Base-by-base conservation (phyloP, 345 rosid genomes). In the Salix arbutifolia region DNA sequence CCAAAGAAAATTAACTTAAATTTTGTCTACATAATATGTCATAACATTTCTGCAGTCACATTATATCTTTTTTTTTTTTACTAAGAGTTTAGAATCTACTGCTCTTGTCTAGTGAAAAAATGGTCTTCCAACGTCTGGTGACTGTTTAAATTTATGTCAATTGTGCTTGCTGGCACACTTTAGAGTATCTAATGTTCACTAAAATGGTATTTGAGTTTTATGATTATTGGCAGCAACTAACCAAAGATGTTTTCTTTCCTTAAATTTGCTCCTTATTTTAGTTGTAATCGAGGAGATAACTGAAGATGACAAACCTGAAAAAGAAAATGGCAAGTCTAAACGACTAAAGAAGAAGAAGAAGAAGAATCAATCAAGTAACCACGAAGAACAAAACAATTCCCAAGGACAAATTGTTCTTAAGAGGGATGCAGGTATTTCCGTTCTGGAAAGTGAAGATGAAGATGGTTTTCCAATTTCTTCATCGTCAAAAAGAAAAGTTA, bases 231-330 rank as follows among this genome's bases (percentile, higher is more conserved):
- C 28, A 56, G 53, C 61, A 58, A 64, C 33, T 21, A 37, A 68
- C 58, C 74, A 23, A 62, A 52, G 38, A 53, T 18, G 30, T 56
- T 56, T 67, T 21, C 26, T 67, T 68, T 1, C 28, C 14, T 12
- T 30, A 67, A 46, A 21, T 65, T 61, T 77, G 26, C 23, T 52
- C 58, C 33, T 78, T 30, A 11, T 77, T 46, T 23, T 58, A 91
- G 97, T 92, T 84, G 90, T 91, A 48, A 92, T 91, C 78, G 97
- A 96, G 96, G 99, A 94, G 91, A 89, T 94, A 76, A 82, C 80
- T 72, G 98, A 94, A 71, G 97, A 94, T 25, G 91, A 91, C 58
- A 83, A 87, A 76, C 88, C 90, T 65, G 42, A 61, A 13, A 78
- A 74, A 66, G 88, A 79, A 74, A 85, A 78, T 60, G 82, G 38